These are phyloP conservation scores for Saturnispora hagleri DNA, from an alignment of 805 yeast species.

Conservation along the genomic window DNA sequence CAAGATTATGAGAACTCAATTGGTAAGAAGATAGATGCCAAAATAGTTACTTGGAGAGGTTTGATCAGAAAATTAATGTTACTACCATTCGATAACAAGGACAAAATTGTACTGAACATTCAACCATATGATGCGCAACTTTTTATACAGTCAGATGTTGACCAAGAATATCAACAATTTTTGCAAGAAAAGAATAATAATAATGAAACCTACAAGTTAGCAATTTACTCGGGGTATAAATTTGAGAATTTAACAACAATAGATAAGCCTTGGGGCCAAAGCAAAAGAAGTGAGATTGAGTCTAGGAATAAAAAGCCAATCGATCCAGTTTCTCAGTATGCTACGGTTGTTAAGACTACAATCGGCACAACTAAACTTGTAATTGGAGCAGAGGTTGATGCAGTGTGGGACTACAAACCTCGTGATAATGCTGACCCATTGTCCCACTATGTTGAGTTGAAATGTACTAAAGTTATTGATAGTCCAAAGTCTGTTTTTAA, in stretches of 20 bases:
- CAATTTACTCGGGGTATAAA: conserved; percentile 68
- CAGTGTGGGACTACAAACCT: conserved; percentile 77
- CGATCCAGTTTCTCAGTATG: conserved; percentile 66
- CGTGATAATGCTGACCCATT: conserved; percentile 36
- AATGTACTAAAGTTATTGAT: conserved; percentile 53
- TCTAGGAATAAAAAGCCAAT: conserved; percentile 50
- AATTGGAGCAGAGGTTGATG: conserved; percentile 87
- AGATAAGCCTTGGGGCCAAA: conserved; percentile 64
- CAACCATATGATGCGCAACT: conserved; percentile 68
- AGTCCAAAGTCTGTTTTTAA: conserved; percentile 47
- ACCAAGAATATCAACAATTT: conserved; percentile 25
- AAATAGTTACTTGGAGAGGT: conserved; percentile 81
- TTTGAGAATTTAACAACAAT: conserved; percentile 76
- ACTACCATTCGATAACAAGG: conserved; percentile 50
- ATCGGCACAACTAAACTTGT: conserved; percentile 62
- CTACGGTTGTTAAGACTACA: conserved; percentile 76
- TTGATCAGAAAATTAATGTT: conserved; percentile 65
- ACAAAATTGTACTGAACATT: conserved; percentile 52
- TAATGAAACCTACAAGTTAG: conserved; percentile 28
- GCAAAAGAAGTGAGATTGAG: conserved; percentile 60
- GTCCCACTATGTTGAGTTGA: conserved; percentile 75
- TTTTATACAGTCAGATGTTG: conserved; percentile 42
- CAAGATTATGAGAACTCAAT: conserved; percentile 42
- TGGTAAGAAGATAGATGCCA: conserved; percentile 42
- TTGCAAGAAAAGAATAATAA: conserved; percentile 23